These are phyloP conservation scores for Pezicula neosporulosa DNA, from an alignment of 2,329 filamentous ascomycete species.

Conservation along the genomic window DNA sequence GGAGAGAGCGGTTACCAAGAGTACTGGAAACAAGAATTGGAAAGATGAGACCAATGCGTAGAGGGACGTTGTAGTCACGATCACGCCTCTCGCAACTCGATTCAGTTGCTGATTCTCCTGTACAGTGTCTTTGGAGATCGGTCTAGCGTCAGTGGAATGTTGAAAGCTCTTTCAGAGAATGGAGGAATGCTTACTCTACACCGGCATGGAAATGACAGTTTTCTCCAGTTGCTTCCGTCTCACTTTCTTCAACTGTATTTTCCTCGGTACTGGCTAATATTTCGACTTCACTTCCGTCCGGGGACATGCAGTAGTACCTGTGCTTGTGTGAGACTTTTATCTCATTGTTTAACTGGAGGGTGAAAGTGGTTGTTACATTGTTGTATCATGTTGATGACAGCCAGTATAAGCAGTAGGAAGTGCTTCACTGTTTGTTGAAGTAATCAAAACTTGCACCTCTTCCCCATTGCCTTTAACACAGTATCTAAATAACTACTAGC, in stretches of 20 bases:
- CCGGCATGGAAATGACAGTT: conserved; percentile 74
- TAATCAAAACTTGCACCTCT: conserved; percentile 39
- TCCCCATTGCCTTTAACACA: conserved; percentile 39
- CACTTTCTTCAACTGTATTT: conserved; percentile 16
- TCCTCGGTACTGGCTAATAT: conserved; percentile 32
- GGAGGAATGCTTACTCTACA: conserved; percentile 56
- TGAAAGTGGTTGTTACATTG: conserved; percentile 42
- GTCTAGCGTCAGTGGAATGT: no score
- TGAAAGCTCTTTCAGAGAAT: no score
- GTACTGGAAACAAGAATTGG: conserved; percentile 66
- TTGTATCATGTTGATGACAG: conserved; percentile 59
- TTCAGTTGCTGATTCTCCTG: conserved; percentile 8
- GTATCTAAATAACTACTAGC: conserved; percentile 27
- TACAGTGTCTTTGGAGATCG: conserved; percentile 19
- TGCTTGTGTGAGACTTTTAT: no score
- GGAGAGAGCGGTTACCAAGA: conserved; percentile 42
- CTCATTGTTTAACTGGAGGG: no score
- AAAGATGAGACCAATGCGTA: conserved; percentile 70
- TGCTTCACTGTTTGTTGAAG: conserved; percentile 50
- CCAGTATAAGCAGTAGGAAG: conserved; percentile 59
- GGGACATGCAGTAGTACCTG: conserved; percentile 62
- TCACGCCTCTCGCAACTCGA: conserved; percentile 46
- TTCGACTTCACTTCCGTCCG: conserved; percentile 57
- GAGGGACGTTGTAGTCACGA: conserved; percentile 62
- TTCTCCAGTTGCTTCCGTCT: conserved; percentile 29